Base-by-base conservation (phyloP, 2,329 filamentous ascomycete genomes). In the Leptosphaerulina australis region DNA sequence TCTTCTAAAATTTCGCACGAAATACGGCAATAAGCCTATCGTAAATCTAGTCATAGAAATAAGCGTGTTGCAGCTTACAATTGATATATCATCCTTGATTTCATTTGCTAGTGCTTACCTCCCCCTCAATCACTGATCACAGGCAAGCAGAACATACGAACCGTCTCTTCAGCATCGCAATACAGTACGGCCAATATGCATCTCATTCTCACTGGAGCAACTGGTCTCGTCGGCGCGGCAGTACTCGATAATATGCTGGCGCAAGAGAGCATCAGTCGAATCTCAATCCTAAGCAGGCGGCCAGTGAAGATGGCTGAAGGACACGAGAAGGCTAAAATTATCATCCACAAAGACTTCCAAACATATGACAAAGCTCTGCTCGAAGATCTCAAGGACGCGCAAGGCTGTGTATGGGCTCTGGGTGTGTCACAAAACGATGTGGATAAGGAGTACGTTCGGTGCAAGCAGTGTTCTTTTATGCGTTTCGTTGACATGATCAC, bases 351-450 rank as follows among this genome's bases (percentile, higher is more conserved):
- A 12, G 85, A 91, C 68, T 91, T 88, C 63, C 70, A 74, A 10
- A 75, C 68, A 1, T 91, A 90, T 66, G 79, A 82, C 26, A 60
- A 79, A 14, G 75, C 77, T 0, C 58, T 90, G 2, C 76, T 91
- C 8, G 70, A 74, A 3, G 76, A 86, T 64, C 76, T 92, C 0
- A 77, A 79, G 43, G 87, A 83, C 17, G 88, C 88, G 0, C 74
- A 80, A 6, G 88, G 85, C 2, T 88, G 84, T 51, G 85, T 91
- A 1, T 92, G 88, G 88, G 88, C 88, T 0, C 76, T 87, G 66
- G 88, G 88, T 0, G 83, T 86, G 37, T 84, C 81, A 53, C 81
- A 85, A 62, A 83, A 70, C 9, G 73, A 79, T 30, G 86, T 89
- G 6, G 66, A 66, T 48, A 83, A 82, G 53, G 82, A 86, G 80